phyloP scores from a whole-genome alignment of 306 rosid species.

The Erythrophleum fordii region DNA sequence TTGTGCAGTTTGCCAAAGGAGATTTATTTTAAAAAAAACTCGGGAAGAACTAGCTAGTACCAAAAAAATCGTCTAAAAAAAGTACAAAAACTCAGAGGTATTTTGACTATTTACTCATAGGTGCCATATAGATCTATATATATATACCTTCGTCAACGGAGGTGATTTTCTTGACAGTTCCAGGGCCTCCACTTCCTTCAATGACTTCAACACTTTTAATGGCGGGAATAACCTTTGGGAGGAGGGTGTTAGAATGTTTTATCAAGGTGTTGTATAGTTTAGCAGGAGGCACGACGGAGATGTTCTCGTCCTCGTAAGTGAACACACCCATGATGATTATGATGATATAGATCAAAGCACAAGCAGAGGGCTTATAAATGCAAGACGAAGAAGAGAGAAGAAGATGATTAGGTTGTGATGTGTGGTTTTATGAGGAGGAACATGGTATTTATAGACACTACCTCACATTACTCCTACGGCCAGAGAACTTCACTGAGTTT shows the following conservation, averaged over 20 bases:
- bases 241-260: constrained; percentile 33
- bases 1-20: no score
- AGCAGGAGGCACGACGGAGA: constrained; percentile 35
- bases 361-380: background rate
- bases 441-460: constrained; percentile 25
- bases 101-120: no score
- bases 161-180: constrained; percentile 49
- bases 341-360: background rate
- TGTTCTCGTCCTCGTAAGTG: constrained; percentile 21
- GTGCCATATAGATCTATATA: no score
- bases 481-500: background rate
- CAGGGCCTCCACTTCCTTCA: constrained; percentile 53
- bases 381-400: background rate
- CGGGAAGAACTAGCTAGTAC: no score
- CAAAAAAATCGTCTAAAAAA: no score
- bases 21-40: no score
- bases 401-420: constrained; percentile 15
- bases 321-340: constrained; percentile 48
- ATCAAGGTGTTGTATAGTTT: constrained; percentile 44
- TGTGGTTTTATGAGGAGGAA: background rate
- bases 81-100: no score
- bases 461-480: background rate
- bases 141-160: constrained; percentile 12
- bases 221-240: constrained; percentile 32
- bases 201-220: constrained; percentile 38